Evolutionary conservation across 2,329 filamentous ascomycete genomes (phyloP).

Genomic region (Tolypocladium guangdongense): DNA sequence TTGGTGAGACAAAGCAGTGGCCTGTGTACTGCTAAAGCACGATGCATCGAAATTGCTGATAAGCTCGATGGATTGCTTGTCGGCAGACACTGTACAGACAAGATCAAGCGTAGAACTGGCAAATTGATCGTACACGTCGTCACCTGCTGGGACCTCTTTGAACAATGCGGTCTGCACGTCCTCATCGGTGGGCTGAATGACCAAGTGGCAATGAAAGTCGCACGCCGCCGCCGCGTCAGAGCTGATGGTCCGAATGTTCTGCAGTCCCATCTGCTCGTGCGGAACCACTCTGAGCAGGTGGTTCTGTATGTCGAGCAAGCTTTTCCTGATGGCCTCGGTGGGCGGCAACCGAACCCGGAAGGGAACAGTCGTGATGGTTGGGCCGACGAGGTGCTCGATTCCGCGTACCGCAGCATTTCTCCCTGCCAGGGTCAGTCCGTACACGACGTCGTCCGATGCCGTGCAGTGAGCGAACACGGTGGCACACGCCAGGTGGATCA

Average conservation of each 20-base stretch:
- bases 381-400: slow-evolving; percentile 4
- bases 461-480: slow-evolving; percentile 2
- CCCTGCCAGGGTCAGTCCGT: slow-evolving; percentile 4
- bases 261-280: not conserved
- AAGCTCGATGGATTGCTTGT: not conserved
- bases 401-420: slow-evolving; percentile 4
- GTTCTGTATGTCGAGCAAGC: slow-evolving; percentile 1
- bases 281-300: slow-evolving; percentile 1
- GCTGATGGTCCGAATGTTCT: not conserved
- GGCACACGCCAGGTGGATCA: slow-evolving; percentile 5
- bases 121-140: not conserved
- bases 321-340: not conserved
- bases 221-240: slow-evolving; percentile 1
- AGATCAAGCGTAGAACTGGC: not conserved
- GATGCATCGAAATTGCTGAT: not conserved
- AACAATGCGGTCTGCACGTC: not conserved
- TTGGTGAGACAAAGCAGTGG: not conserved
- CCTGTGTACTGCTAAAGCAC: not conserved
- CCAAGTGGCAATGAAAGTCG: slow-evolving; percentile 1
- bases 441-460: slow-evolving; percentile 2
- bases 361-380: slow-evolving; percentile 15
- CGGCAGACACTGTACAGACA: not conserved
- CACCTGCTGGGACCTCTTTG: not conserved
- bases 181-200: not conserved
- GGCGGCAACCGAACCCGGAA: slow-evolving; percentile 2